Conservation (phyloP, 2,329 filamentous ascomycete genomes). For the Cadophora luteo-olivacea region DNA sequence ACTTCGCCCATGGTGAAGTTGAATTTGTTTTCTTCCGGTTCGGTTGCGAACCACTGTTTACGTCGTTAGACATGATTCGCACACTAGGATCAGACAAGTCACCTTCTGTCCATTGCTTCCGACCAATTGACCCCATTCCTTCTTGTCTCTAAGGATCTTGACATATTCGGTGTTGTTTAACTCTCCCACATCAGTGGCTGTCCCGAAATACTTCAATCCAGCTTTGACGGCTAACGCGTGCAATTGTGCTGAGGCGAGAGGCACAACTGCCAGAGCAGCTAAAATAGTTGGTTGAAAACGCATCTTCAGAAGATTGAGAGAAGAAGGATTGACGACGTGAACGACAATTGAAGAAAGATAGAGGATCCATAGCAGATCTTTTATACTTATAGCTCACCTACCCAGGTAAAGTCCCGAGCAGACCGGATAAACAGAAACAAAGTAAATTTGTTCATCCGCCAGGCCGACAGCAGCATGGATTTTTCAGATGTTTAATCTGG, state of each 20-base stretch:
- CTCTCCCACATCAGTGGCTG: slow-evolving; percentile 63
- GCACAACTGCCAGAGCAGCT: slow-evolving; percentile 22
- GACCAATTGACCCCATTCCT: slow-evolving; percentile 69
- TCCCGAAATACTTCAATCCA: slow-evolving; percentile 61
- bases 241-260: slow-evolving; percentile 49
- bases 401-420: not conserved
- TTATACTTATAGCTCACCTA: slow-evolving; percentile 2
- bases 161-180: slow-evolving; percentile 61
- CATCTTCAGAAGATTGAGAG: slow-evolving; percentile 24
- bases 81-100: not conserved
- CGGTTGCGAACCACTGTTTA: slow-evolving; percentile 62
- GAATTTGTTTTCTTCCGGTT: slow-evolving; percentile 63
- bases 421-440: slow-evolving; percentile 13
- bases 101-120: slow-evolving; percentile 66
- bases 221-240: slow-evolving; percentile 60
- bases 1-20: slow-evolving; percentile 63
- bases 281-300: slow-evolving; percentile 26
- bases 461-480: slow-evolving; percentile 11
- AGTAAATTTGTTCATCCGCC: slow-evolving; percentile 20
- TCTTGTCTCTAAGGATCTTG: slow-evolving; percentile 57
- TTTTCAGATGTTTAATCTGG: slow-evolving; percentile 19
- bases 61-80: slow-evolving; percentile 12
- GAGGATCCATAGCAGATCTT: not conserved
- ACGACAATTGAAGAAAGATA: not conserved
- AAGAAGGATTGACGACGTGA: not conserved